Base-by-base conservation (phyloP, 805 yeast species). In the Peterozyma toletana region DNA sequence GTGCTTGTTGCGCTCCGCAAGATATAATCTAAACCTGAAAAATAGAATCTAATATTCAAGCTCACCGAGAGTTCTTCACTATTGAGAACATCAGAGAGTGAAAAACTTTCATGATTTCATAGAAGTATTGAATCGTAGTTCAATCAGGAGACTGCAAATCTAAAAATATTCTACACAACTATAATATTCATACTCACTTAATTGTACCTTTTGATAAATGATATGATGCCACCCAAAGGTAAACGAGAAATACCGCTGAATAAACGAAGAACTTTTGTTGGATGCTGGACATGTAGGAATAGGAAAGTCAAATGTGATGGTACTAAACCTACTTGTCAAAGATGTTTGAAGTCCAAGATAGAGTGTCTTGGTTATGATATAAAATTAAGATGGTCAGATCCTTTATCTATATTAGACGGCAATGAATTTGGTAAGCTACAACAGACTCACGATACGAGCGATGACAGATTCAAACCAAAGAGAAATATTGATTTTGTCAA, bases 281-380 rank as follows among this genome's bases (percentile, higher is more conserved):
- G 82, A 3, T 77, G 82, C 55, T 72, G 75, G 65, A 77, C 81
- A 6, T 77, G 82, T 50, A 60, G 82, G 34, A 53, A 60, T 17
- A 59, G 80, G 21, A 75, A 74, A 49, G 73, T 76, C 50, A 74
- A 74, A 53, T 77, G 82, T 57, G 81, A 75, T 53, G 64, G 70
- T 11, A 48, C 56, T 3, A 60, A 62, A 43, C 81, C 81, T 2
- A 48, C 46, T 14, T 77, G 82, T 51, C 39, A 51, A 30, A 60
- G 80, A 42, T 77, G 82, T 56, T 51, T 46, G 35, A 71, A 66
- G 48, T 70, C 78, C 2, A 63, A 65, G 3, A 44, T 68, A 5
- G 56, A 57, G 9, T 77, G 83, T 59, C 63, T 59, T 14, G 81
- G 82, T 0, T 77, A 75, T 52, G 71, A 59, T 34, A 66, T 77